Percentiles rank a stretch among this genome's conserved stretches.
These are phyloP conservation scores for Wakefieldia striispora DNA, from an alignment of 768 basidiomycete genomes.

Conservation along the genomic window DNA sequence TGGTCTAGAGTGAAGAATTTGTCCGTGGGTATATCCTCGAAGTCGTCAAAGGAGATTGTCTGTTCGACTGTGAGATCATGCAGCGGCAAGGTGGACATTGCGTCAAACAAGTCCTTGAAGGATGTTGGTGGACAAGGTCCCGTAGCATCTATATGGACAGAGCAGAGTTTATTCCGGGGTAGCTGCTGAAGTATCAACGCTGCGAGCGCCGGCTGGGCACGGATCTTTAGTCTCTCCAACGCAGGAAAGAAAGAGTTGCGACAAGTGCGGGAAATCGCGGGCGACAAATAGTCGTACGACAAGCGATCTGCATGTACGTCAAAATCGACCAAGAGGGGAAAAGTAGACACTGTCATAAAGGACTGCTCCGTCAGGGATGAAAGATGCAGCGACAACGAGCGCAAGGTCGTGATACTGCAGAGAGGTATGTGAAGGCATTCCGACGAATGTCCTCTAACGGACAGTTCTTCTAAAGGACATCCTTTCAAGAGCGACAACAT, in stretches of 20 bases:
- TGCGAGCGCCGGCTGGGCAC: conserved; percentile 34
- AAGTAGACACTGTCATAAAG: conserved; percentile 35
- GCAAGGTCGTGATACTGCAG: conserved; percentile 32
- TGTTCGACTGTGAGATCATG: conserved; percentile 43
- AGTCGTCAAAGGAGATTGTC: conserved; percentile 23
- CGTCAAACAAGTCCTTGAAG: conserved; percentile 37
- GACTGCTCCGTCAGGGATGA: conserved; percentile 39
- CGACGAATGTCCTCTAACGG: conserved; percentile 39
- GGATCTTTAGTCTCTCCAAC: conserved; percentile 40
- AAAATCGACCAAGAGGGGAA: conserved; percentile 39
- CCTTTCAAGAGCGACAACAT: conserved; percentile 29
- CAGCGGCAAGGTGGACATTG: conserved; percentile 34
- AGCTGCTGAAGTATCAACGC: conserved; percentile 36
- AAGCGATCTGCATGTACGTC: conserved; percentile 45
- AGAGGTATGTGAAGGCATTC: conserved; percentile 30
- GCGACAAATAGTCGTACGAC: conserved; percentile 20
- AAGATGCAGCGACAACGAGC: conserved; percentile 38
- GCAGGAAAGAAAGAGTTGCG: conserved; percentile 31
- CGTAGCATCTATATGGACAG: conserved; percentile 40
- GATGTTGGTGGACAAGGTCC: conserved; percentile 22
- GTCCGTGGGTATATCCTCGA: conserved; percentile 30
- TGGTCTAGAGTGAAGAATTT: conserved; percentile 27
- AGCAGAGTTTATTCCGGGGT: conserved; percentile 31
- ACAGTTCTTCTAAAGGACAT: conserved; percentile 32
- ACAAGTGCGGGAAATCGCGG: neutral